These are phyloP conservation scores for Sordariomycetes sp. DNA, from an alignment of 2,329 filamentous ascomycete genomes.

Conservation along the genomic window DNA sequence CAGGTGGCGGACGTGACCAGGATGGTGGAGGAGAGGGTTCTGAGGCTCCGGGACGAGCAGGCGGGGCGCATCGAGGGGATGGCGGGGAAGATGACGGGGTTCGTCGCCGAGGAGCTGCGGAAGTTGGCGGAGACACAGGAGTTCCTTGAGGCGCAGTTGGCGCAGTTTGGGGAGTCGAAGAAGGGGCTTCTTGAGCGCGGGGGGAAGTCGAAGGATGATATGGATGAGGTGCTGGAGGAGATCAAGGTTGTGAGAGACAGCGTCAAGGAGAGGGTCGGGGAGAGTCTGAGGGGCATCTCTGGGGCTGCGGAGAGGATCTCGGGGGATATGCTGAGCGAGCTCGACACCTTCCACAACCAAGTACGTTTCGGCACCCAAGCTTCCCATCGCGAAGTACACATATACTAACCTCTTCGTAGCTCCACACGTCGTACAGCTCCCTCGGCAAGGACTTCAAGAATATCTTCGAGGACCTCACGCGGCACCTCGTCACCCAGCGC, in stretches of 20 bases:
- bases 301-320: constrained; percentile 79
- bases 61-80: constrained; percentile 54
- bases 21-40: constrained; percentile 63
- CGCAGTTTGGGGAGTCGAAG: constrained; percentile 54
- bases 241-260: constrained; percentile 82
- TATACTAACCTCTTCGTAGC: constrained; percentile 23
- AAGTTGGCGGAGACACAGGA: constrained; percentile 57
- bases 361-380: constrained; percentile 22
- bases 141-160: constrained; percentile 57
- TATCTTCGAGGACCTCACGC: constrained; percentile 70
- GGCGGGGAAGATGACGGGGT: constrained; percentile 58
- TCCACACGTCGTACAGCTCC: constrained; percentile 72
- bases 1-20: constrained; percentile 66
- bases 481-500: constrained; percentile 29
- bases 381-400: neutral
- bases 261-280: constrained; percentile 74
- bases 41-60: constrained; percentile 60
- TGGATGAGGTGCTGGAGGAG: constrained; percentile 85
- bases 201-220: constrained; percentile 60
- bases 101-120: constrained; percentile 62
- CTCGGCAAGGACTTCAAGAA: constrained; percentile 77
- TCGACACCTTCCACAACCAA: constrained; percentile 67
- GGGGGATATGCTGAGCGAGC: constrained; percentile 74
- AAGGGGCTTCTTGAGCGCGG: constrained; percentile 55
- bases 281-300: constrained; percentile 73